Base-by-base conservation (phyloP, 805 yeast species). In the Starmerella riodocensis region DNA sequence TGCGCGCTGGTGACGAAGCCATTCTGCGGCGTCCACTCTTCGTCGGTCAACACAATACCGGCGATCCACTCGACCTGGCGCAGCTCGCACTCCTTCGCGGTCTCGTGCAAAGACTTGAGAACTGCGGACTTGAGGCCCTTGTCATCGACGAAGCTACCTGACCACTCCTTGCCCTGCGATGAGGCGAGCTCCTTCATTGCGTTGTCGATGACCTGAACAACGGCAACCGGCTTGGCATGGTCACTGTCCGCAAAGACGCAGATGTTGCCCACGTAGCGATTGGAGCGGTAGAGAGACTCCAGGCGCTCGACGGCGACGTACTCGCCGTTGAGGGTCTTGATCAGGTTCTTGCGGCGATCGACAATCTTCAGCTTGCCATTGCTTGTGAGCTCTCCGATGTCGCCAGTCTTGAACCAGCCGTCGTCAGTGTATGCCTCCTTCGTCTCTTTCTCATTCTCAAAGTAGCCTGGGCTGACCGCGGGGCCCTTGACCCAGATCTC, bases 21-120 rank as follows among this genome's bases (percentile, higher is more conserved):
- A 57, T 75, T 82, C 62, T 84, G 91, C 31, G 98, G 97, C 29
- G 97, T 91, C 97, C 98, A 91, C 66, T 91, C 98, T 37, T 76
- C 88, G 49, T 82, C 86, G 42, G 76, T 69, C 44, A 91, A 60
- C 12, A 79, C 84, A 45, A 79, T 69, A 50, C 86, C 93, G 48
- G 73, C 74, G 41, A 91, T 57, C 48, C 88, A 66, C 63, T 91
- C 97, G 50, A 84, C 86, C 43, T 94, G 93, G 36, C 62, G 66
- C 49, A 91, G 71, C 8, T 93, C 94, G 58, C 78, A 86, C 16
- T 71, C 51, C 61, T 73, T 77, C 52, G 85, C 98, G 7, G 95
- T 82, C 20, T 70, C 69, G 39, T 80, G 55, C 43, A 91, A 60
- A 13, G 75, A 63, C 49, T 77, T 66, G 37, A 66, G 64, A 21